Evolutionary conservation across 2,329 filamentous ascomycete genomes (phyloP), one percentile per base, ranked within the genome.

Genomic region (Colletotrichum camelliae): DNA sequence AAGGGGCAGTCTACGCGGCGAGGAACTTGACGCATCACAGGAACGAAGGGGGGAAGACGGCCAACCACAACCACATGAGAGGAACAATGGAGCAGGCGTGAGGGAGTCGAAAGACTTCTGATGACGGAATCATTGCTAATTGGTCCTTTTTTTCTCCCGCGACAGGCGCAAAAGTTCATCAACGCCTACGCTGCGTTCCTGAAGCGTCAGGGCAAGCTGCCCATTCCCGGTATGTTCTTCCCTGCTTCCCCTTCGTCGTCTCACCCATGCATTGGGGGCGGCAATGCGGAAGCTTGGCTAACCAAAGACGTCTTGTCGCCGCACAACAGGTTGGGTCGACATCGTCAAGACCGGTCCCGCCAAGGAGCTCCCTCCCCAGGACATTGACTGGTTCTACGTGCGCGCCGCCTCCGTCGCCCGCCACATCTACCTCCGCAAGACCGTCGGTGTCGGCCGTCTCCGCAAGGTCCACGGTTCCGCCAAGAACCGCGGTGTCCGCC

Each of bases 341-440:
- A 98, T 96, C 85, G 97, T 98, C 91, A 99, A 99, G 94, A 98
- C 96, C 83, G 96, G 95, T 84, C 92, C 94, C 86, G 94, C 94
- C 87, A 98, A 98, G 90, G 97, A 99, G 92, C 94, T 99, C 83
- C 96, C 96, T 85, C 97, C 96, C 85, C 96, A 98, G 93, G 94
- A 96, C 88, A 95, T 96, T 86, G 97, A 99, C 93, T 99, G 97
- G 97, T 97, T 93, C 91, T 95, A 93, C 89, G 88, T 93, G 87
- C 96, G 97, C 86, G 96, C 96, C 84, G 97, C 97, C 83, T 93
- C 96, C 81, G 94, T 99, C 86, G 97, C 97, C 85, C 96, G 96
- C 86, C 96, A 98, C 92, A 94, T 99, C 91, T 99, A 99, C 93
- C 92, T 99, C 88, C 95, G 97, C 91, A 99, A 99, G 93, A 98